These are phyloP conservation scores for button mushroom (Agaricus bisporus) DNA, from an alignment of 768 basidiomycete species.

Conservation along the genomic window DNA sequence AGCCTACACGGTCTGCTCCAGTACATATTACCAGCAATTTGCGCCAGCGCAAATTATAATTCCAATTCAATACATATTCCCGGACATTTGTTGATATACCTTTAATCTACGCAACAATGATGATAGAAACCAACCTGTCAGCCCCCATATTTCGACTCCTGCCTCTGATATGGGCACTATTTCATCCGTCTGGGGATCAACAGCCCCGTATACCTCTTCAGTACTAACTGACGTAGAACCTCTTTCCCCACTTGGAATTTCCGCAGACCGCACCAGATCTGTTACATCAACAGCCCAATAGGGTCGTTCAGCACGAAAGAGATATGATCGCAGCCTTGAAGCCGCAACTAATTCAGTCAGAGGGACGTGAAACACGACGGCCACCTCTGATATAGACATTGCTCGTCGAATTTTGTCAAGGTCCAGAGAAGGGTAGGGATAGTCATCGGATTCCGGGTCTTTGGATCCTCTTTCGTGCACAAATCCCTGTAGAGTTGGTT, in stretches of 20 bases:
- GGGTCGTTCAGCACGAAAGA: slow-evolving; percentile 50
- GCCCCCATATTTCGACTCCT: slow-evolving; percentile 70
- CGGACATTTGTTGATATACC: slow-evolving; percentile 31
- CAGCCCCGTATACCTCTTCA: slow-evolving; percentile 16
- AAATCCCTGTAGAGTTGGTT: slow-evolving; percentile 30
- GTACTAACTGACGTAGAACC: slow-evolving; percentile 16
- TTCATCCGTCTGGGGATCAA: slow-evolving; percentile 22
- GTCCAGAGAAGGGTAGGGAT: slow-evolving; percentile 56
- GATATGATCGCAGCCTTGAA: slow-evolving; percentile 38
- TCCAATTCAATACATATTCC: slow-evolving; percentile 7
- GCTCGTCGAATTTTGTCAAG: slow-evolving; percentile 37
- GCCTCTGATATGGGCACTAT: slow-evolving; percentile 36
- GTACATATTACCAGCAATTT: neutral
- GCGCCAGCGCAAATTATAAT: slow-evolving; percentile 7
- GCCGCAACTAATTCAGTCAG: slow-evolving; percentile 43
- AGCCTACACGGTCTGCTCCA: neutral
- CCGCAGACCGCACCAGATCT: slow-evolving; percentile 37
- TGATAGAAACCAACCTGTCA: slow-evolving; percentile 80
- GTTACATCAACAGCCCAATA: slow-evolving; percentile 69
- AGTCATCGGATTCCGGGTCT: slow-evolving; percentile 22
- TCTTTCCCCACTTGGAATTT: slow-evolving; percentile 23
- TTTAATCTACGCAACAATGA: slow-evolving; percentile 51
- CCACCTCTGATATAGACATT: slow-evolving; percentile 60
- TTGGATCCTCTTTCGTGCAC: slow-evolving; percentile 20
- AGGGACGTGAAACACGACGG: slow-evolving; percentile 66